Percentiles rank a stretch among this genome's conserved stretches.
Evolutionary conservation across 2,329 filamentous ascomycete species (phyloP).

Genomic region (Fusarium pseudonygamai): DNA sequence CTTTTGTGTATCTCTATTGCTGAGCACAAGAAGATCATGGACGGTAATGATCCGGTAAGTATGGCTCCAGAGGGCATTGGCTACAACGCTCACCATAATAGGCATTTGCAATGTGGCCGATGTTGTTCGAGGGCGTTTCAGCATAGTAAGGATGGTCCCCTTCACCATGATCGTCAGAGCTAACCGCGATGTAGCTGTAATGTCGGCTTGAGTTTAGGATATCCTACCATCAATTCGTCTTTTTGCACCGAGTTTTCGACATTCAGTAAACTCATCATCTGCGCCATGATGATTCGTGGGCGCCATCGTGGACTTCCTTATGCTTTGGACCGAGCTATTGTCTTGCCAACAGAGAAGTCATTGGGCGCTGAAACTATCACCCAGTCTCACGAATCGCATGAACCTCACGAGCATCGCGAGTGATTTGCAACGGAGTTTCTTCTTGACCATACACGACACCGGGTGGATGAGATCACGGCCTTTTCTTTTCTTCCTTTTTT

Average conservation of each 20-base stretch:
- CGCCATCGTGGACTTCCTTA: conserved; percentile 50
- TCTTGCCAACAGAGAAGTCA: conserved; percentile 43
- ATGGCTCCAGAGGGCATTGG: accelerated
- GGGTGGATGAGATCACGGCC: neutral
- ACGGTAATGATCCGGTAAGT: conserved; percentile 39
- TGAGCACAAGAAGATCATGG: conserved; percentile 42
- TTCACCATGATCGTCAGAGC: neutral
- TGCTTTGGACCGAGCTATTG: conserved; percentile 48
- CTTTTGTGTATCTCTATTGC: conserved; percentile 49
- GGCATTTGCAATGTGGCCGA: conserved; percentile 45
- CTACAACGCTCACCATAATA: conserved; percentile 1
- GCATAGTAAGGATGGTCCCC: conserved; percentile 43
- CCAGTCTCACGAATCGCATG: neutral
- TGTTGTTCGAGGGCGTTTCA: conserved; percentile 49
- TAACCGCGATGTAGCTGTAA: conserved; percentile 44
- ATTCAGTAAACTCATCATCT: conserved; percentile 51
- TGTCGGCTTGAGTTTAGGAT: conserved; percentile 49
- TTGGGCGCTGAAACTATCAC: conserved; percentile 19
- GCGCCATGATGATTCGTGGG: conserved; percentile 51
- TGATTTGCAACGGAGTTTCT: neutral
- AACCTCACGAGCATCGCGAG: conserved; percentile 28
- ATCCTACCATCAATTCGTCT: conserved; percentile 44
- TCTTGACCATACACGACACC: neutral
- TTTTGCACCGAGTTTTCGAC: conserved; percentile 46
- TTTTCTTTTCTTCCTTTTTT: neutral